Conservation (phyloP, 192 early-diverging fungal species). For the Helicostylum pulchrum region DNA sequence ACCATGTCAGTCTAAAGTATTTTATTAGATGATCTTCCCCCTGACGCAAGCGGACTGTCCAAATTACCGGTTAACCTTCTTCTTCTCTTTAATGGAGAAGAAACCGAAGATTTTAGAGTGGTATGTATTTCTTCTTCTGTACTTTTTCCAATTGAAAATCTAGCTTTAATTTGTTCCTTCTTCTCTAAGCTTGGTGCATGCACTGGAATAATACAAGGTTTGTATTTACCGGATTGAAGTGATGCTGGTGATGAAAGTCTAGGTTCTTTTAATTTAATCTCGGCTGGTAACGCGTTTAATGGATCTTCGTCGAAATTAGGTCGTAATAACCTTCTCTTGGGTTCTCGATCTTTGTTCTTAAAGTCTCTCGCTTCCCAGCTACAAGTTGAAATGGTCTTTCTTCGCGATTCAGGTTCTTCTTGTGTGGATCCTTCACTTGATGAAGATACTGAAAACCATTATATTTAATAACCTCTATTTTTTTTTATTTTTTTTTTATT, state of each 20-base stretch:
- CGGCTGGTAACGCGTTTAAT: neutral
- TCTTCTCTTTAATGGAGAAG: constrained; percentile 19
- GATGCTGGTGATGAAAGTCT: neutral
- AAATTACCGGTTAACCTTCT: neutral
- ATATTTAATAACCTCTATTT: no score
- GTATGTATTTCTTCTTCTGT: neutral
- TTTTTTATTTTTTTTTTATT: no score
- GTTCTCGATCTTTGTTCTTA: neutral
- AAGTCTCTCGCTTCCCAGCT: neutral
- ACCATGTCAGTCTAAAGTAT: no score
- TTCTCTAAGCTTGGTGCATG: neutral
- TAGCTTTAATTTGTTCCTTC: constrained; percentile 19
- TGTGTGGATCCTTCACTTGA: neutral
- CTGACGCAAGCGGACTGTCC: no score
- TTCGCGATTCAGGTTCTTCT: neutral
- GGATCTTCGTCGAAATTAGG: no score
- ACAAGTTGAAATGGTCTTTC: neutral
- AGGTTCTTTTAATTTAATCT: neutral
- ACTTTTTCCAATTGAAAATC: constrained; percentile 13
- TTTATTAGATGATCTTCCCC: no score
- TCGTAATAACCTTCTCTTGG: neutral
- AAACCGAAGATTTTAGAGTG: neutral
- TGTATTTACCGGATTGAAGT: neutral
- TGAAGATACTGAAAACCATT: neutral
- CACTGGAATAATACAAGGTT: neutral